Conservation (phyloP, 441 rosid species). For the Sinapis alba region DNA sequence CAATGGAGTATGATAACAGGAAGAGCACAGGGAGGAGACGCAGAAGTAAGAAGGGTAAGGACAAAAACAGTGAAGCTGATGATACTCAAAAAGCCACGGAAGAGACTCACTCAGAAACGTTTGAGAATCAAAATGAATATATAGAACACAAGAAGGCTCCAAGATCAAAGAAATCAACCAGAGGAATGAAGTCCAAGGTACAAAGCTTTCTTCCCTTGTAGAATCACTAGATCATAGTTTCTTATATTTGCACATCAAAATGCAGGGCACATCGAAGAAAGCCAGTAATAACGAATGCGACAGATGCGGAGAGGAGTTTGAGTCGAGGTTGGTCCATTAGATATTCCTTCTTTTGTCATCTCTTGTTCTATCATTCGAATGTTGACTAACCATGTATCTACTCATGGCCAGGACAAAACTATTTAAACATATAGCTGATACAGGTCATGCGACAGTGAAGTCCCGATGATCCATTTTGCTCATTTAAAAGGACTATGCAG, state of each 20-base stretch:
- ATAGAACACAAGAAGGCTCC: constrained; percentile 49
- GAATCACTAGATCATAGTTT: constrained; percentile 16
- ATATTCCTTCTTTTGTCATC: constrained; percentile 11
- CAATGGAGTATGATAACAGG: constrained; percentile 62
- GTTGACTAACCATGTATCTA: neutral
- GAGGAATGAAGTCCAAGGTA: constrained; percentile 88
- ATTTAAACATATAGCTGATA: constrained; percentile 80
- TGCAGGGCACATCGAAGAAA: constrained; percentile 65
- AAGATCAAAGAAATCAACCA: constrained; percentile 63
- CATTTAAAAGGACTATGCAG: constrained; percentile 24
- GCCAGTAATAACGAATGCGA: constrained; percentile 61
- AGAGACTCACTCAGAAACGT: constrained; percentile 38
- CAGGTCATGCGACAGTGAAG: constrained; percentile 71
- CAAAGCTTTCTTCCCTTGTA: neutral
- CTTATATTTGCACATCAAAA: neutral
- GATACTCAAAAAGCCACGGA: constrained; percentile 36
- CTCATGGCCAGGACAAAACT: constrained; percentile 63
- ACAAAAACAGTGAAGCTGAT: constrained; percentile 44
- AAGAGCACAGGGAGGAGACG: constrained; percentile 64
- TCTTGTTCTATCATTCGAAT: constrained; percentile 11
- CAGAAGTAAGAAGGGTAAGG: constrained; percentile 59
- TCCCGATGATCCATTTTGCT: constrained; percentile 41
- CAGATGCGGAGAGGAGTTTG: constrained; percentile 86
- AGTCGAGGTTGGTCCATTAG: constrained; percentile 59
- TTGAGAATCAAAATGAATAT: constrained; percentile 30